Evolutionary conservation across 2,329 filamentous ascomycete species (phyloP).

Genomic region (Phyllachora maydis): DNA sequence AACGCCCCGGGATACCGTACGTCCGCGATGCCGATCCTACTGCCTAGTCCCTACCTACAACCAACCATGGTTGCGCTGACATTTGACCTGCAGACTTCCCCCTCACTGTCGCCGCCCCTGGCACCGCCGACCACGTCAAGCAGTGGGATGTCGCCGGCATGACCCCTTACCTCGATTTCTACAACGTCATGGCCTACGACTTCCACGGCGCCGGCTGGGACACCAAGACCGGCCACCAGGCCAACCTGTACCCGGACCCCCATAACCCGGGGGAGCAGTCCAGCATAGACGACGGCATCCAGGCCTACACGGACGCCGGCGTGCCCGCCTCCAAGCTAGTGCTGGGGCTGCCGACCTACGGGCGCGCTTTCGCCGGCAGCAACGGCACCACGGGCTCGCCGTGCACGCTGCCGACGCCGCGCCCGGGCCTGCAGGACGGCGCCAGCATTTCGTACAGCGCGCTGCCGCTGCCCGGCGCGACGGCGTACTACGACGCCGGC

Average conservation of each 20-base stretch:
- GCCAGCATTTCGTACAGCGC: no score
- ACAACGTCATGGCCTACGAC: slow-evolving; percentile 18
- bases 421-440: no score
- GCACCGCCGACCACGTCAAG: no score
- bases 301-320: slow-evolving; percentile 41
- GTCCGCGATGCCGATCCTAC: no score
- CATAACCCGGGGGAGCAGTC: slow-evolving; percentile 36
- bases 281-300: slow-evolving; percentile 43
- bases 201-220: slow-evolving; percentile 37
- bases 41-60: no score
- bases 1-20: slow-evolving; percentile 23
- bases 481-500: slow-evolving; percentile 32
- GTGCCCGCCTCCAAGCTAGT: slow-evolving; percentile 47
- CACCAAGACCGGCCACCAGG: slow-evolving; percentile 39
- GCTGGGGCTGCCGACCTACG: slow-evolving; percentile 66
- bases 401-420: no score
- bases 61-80: no score
- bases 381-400: no score
- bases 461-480: slow-evolving; percentile 40
- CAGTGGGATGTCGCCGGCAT: slow-evolving; percentile 15
- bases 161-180: slow-evolving; percentile 15
- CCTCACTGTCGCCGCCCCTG: no score
- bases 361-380: slow-evolving; percentile 45
- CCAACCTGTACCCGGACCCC: slow-evolving; percentile 43
- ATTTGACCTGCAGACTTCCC: no score